Evolutionary conservation across 1,139 yeast species (phyloP), one percentile per base, ranked within the genome.

Genomic region (Zygosaccharomyces pseudobailii): DNA sequence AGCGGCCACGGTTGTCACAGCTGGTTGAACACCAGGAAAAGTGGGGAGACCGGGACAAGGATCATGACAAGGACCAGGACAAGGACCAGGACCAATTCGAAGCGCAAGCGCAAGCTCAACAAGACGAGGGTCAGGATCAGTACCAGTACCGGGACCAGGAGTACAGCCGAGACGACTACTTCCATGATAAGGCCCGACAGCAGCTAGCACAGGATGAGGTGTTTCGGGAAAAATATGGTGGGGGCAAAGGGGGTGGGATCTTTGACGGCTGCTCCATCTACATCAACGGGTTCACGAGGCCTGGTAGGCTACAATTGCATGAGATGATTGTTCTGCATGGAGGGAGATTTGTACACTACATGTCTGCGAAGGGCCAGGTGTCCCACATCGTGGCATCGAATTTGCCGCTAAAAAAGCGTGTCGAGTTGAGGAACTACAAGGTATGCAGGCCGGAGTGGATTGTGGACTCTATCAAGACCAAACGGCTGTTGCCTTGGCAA

Each of bases 361-460:
- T 90, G 40, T 72, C 79, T 5, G 81, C 84, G 23, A 89, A 89
- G 59, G 75, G 84, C 4, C 73, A 78, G 9, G 94, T 84, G 0
- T 87, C 97, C 0, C 97, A 92, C 66, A 84, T 92, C 6, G 70
- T 92, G 1, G 95, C 97, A 24, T 81, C 84, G 47, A 73, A 81
- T 31, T 64, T 90, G 49, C 88, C 97, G 0, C 87, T 94, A 0
- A 72, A 87, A 40, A 90, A 92, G 64, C 71, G 74, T 48, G 65
- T 76, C 3, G 83, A 85, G 64, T 87, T 79, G 61, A 71, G 73
- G 32, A 76, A 82, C 55, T 85, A 79, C 65, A 80, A 78, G 54
- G 95, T 92, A 2, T 95, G 89, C 1, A 76, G 68, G 50, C 96
- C 97, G 0, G 74, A 75, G 40, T 92, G 98, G 98, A 74, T 92